Evolutionary conservation across 1,139 yeast species (phyloP).

Genomic region (Pichiaceae sp.): DNA sequence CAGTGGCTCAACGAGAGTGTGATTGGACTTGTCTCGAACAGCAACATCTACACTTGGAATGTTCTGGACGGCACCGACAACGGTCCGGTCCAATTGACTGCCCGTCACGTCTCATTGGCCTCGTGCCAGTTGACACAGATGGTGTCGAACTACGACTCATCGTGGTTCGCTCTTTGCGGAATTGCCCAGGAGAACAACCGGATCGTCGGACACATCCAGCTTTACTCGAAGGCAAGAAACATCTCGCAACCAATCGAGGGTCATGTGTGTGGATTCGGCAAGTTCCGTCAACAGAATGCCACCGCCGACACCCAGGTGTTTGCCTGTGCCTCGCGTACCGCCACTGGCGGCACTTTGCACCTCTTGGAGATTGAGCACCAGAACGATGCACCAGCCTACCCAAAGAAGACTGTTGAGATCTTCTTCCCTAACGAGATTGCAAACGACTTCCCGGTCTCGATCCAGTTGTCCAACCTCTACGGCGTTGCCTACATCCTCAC

Average conservation of each 20-base stretch:
- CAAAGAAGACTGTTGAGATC: slow-evolving; percentile 84
- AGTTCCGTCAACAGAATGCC: slow-evolving; percentile 66
- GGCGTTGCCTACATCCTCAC: slow-evolving; percentile 88
- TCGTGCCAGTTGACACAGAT: slow-evolving; percentile 89
- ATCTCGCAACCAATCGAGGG: slow-evolving; percentile 98
- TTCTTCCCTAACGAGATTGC: slow-evolving; percentile 96
- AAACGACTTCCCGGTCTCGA: slow-evolving; percentile 93
- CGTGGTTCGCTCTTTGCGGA: slow-evolving; percentile 95
- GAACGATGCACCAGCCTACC: slow-evolving; percentile 73
- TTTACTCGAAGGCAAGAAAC: slow-evolving; percentile 78
- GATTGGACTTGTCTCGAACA: slow-evolving; percentile 79
- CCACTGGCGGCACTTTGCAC: slow-evolving; percentile 80
- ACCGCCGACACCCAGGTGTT: slow-evolving; percentile 75
- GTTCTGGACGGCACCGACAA: slow-evolving; percentile 74
- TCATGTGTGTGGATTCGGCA: slow-evolving; percentile 88
- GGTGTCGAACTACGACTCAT: slow-evolving; percentile 69
- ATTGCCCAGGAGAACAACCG: slow-evolving; percentile 92
- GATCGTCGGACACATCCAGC: slow-evolving; percentile 93
- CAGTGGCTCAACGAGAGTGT: slow-evolving; percentile 74
- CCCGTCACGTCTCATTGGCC: slow-evolving; percentile 72
- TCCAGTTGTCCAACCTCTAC: slow-evolving; percentile 77
- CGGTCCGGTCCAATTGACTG: slow-evolving; percentile 73
- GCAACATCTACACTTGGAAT: slow-evolving; percentile 72
- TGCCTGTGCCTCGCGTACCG: slow-evolving; percentile 78
- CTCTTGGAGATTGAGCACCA: slow-evolving; percentile 95